Base-by-base conservation (phyloP, 495 filamentous ascomycete species). In the Antarctomyces pellizariae region DNA sequence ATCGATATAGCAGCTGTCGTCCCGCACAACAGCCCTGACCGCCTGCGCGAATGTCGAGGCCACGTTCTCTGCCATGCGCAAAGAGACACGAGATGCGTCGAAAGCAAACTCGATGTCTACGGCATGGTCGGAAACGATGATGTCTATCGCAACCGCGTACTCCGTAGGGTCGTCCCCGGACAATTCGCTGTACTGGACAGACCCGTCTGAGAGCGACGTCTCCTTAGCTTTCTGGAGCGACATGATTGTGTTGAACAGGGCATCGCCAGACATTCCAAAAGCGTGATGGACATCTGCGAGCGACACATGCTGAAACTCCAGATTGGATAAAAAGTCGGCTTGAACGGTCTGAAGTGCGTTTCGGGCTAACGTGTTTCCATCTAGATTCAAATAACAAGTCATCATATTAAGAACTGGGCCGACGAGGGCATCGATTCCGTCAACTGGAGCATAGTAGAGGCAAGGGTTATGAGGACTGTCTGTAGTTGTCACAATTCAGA, bases 331-430 rank as follows among this genome's bases (percentile, higher is more conserved):
- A 7, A 41, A 42, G 25, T 59, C 44, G 9, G 13, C 19, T 27
- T 54, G 53, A 11, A 65, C 14, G 13, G 43, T 37, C 3, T 34
- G 21, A 5, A 42, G 6, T 7, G 37, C n/a, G 29, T 14, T 9
- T 21, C 41, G 39, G 2, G 54, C 41, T 4, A 45, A 38, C 19
- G 24, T 37, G 0, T 42, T 28, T 14, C 44, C 38, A 16, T 41
- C 31, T 3, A 53, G 33, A 15, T 36, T 34, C 6, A 30, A 22
- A 8, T 45, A 39, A 14, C 38, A 48, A 4, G 47, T 27, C 16
- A 55, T 25, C 29, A 55, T 38, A 25, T 54, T 52, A 36, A 56
- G 51, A 16, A 48, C 42, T 7, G 51, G 56, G 2, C 59, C 62
- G 7, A 57, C 49, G 16, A 59, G 52, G 13, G 50, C 44, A 14